Evolutionary conservation across 257 asterid genomes (phyloP).

Genomic region (Hygrophila difformis): DNA sequence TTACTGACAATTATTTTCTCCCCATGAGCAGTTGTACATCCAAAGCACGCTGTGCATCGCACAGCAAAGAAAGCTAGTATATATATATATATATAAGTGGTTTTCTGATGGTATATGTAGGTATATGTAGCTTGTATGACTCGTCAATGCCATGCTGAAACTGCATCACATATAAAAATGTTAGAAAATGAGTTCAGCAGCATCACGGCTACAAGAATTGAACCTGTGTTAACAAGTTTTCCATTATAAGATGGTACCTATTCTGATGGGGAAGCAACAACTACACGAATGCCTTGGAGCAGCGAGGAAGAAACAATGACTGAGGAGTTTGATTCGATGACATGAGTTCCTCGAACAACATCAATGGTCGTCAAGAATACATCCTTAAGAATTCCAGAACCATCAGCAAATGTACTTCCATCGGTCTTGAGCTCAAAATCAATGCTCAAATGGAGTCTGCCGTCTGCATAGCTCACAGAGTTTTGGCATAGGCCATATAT

Average conservation of each 20-base stretch:
- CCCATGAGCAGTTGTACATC: too few species aligned
- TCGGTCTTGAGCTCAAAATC: conserved; percentile 58
- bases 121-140: conserved; percentile 7
- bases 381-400: conserved; percentile 67
- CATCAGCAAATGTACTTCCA: conserved; percentile 63
- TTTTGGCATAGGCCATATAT: conserved; percentile 95
- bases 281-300: conserved; percentile 62
- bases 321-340: conserved; percentile 36
- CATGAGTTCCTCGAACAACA: conserved; percentile 42
- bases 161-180: conserved; percentile 2
- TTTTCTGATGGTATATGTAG: conserved; percentile 19
- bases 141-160: conserved; percentile 10
- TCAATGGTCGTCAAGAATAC: conserved; percentile 49
- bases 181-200: too few species aligned
- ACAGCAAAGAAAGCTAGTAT: too few species aligned
- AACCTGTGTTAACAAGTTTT: too few species aligned
- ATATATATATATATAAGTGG: too few species aligned
- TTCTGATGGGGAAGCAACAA: conserved; percentile 51
- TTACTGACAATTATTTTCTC: too few species aligned
- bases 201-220: too few species aligned
- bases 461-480: conserved; percentile 51
- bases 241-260: too few species aligned
- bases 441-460: conserved; percentile 40
- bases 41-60: too few species aligned
- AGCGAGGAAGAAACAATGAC: conserved; percentile 33